A percentile compares a stretch with the other conserved stretches of the same genome.
Evolutionary conservation across 192 early-diverging fungal species (phyloP).

Genomic region (Obelidium mucronatum): DNA sequence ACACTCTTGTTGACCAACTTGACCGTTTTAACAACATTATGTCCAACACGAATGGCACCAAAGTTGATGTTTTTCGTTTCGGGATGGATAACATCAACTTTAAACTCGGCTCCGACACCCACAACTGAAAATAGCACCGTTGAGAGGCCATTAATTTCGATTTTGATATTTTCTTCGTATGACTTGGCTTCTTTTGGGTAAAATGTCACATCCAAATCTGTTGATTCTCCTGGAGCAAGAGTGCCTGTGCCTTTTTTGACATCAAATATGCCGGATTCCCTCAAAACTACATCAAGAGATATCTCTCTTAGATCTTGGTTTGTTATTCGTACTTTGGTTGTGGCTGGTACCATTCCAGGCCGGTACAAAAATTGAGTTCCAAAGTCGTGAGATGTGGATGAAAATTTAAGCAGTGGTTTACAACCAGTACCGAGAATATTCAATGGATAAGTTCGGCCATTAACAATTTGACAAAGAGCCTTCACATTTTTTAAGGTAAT

Average conservation of each 20-base stretch:
- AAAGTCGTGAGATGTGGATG: slow-evolving; percentile 51
- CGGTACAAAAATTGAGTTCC: slow-evolving; percentile 59
- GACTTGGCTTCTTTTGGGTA: slow-evolving; percentile 52
- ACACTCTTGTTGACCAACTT: slow-evolving; percentile 62
- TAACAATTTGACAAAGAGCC: slow-evolving; percentile 60
- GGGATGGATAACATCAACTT: slow-evolving; percentile 50
- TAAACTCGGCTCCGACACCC: slow-evolving; percentile 58
- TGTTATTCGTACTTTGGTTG: slow-evolving; percentile 48
- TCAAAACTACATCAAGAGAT: slow-evolving; percentile 47
- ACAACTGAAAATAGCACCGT: slow-evolving; percentile 48
- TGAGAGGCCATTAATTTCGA: slow-evolving; percentile 63
- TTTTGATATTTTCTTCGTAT: slow-evolving; percentile 58
- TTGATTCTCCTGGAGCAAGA: slow-evolving; percentile 52
- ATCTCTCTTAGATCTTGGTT: slow-evolving; percentile 64
- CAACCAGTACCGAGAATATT: slow-evolving; percentile 51
- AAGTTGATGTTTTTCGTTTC: slow-evolving; percentile 59
- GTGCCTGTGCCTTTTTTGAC: slow-evolving; percentile 38
- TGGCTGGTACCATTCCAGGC: slow-evolving; percentile 47
- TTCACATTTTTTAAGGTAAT: slow-evolving; percentile 52
- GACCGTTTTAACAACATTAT: slow-evolving; percentile 39
- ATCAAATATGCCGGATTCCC: slow-evolving; percentile 48
- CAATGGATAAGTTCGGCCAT: slow-evolving; percentile 57
- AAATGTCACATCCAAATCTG: slow-evolving; percentile 51
- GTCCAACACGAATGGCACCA: slow-evolving; percentile 63
- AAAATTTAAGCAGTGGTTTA: slow-evolving; percentile 54